A percentile compares a stretch with the other conserved stretches of the same genome.
Evolutionary conservation across 768 basidiomycete species (phyloP).

Genomic region (Boletellus emodensis): DNA sequence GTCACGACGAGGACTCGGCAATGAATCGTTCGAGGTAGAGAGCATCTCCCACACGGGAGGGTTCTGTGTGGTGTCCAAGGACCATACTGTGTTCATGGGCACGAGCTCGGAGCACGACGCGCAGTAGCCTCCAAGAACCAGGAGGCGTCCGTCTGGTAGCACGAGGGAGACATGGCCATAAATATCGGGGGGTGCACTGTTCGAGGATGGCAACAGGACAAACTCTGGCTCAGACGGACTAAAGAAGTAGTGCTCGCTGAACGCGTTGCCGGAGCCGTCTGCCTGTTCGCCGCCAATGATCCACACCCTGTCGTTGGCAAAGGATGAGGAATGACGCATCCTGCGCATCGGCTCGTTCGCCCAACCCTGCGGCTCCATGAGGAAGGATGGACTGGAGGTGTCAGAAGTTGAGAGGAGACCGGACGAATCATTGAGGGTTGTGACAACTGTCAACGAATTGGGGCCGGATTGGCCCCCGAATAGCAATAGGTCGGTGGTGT

Average conservation of each 20-base stretch:
- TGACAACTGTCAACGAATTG: slow-evolving; percentile 48
- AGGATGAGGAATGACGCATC: slow-evolving; percentile 67
- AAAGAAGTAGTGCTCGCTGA: slow-evolving; percentile 65
- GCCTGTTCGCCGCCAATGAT: slow-evolving; percentile 77
- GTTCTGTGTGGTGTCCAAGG: slow-evolving; percentile 52
- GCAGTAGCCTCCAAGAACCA: slow-evolving; percentile 74
- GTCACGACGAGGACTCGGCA: slow-evolving; percentile 58
- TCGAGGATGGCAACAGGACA: slow-evolving; percentile 45
- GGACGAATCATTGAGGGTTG: slow-evolving; percentile 59
- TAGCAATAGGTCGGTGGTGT: slow-evolving; percentile 48
- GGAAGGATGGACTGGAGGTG: slow-evolving; percentile 41
- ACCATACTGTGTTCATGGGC: slow-evolving; percentile 58
- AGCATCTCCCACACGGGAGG: slow-evolving; percentile 48
- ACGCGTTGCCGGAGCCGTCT: slow-evolving; percentile 68
- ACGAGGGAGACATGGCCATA: slow-evolving; percentile 71
- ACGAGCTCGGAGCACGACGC: slow-evolving; percentile 45
- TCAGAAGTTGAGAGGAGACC: slow-evolving; percentile 47
- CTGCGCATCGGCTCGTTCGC: slow-evolving; percentile 67
- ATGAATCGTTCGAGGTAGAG: slow-evolving; percentile 33
- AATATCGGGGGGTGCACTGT: slow-evolving; percentile 58
- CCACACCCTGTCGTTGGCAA: slow-evolving; percentile 52
- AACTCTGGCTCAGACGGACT: slow-evolving; percentile 49
- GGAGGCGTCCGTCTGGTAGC: slow-evolving; percentile 61
- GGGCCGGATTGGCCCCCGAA: slow-evolving; percentile 78
- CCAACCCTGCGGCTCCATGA: slow-evolving; percentile 48